Base-by-base conservation (phyloP, 1,139 yeast genomes). In the Hansenula anomala region DNA sequence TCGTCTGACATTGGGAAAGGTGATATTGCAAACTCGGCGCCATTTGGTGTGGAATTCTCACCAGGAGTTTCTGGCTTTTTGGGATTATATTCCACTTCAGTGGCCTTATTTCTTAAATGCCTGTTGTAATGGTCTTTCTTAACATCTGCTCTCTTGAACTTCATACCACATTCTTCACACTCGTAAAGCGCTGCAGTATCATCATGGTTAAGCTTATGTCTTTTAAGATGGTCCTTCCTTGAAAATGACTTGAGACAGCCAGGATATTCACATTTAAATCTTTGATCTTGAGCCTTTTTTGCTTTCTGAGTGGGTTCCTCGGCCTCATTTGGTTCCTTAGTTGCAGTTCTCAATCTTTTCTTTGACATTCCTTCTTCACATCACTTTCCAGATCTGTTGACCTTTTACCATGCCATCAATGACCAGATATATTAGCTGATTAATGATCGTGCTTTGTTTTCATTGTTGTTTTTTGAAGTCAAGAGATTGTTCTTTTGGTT, bases 131-230 rank as follows among this genome's bases (percentile, higher is more conserved):
- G 78, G 28, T 77, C 54, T 4, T 54, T 56, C 14, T 63, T 51
- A 22, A 73, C 54, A 47, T 73, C 78, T 36, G 64, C 67, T 11
- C 78, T 60, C 5, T 74, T 79, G 60, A 74, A 75, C 5, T 75
- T 70, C 54, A 69, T 70, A 10, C 56, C 55, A 46, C 80, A 74
- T 9, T 60, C 59, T 4, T 55, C 47, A 47, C 80, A 74, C n/a
- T 54, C 55, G 42, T 60, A 27, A 15, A 27, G 34, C 16, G 20
- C 44, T 2, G 45, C 45, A 14, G 30, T 17, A 5, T 45, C 46
- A 28, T 46, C 43, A 29, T 47, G 51, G 24, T 47, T 47, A 9
- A 47, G 30, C 25, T 39, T 43, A 25, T 47, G 51, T 32, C 51
- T 36, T 23, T 45, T 36, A 17, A 46, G 29, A 30, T 47, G 51